Conservation (phyloP, 225 moss, liverwort and hornwort genomes). For the Straminergon stramineum region DNA sequence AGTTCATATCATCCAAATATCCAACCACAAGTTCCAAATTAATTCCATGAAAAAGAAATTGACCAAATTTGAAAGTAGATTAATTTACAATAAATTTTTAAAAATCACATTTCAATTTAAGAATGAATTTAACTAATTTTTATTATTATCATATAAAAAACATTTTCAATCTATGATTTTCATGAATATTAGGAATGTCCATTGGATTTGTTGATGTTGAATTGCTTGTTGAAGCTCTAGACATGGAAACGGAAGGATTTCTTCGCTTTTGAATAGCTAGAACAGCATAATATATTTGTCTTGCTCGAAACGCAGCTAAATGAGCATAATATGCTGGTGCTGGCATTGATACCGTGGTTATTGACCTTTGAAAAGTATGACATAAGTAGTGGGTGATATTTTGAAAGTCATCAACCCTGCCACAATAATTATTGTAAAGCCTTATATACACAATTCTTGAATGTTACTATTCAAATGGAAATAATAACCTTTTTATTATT, state of each 20-base stretch:
- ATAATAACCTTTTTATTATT: too few relatives aligned
- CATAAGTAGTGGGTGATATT: conserved; percentile 9
- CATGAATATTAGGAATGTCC: background rate
- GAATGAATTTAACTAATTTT: background rate
- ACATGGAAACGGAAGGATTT: background rate
- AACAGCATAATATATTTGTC: background rate
- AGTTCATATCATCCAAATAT: background rate
- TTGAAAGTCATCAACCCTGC: background rate
- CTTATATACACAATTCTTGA: rapidly evolving
- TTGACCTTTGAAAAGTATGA: background rate
- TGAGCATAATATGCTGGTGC: conserved; percentile 8
- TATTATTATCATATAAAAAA: background rate
- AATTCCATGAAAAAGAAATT: background rate
- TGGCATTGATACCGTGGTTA: background rate
- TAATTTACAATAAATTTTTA: background rate
- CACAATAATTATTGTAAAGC: background rate
- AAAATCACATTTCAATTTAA: background rate
- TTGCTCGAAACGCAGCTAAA: background rate
- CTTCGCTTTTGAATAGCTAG: background rate
- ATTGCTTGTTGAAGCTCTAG: background rate
- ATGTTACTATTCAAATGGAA: background rate
- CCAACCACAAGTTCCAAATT: background rate
- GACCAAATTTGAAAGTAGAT: background rate
- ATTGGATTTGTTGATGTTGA: too few relatives aligned
- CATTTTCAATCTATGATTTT: background rate